Percentiles rank a stretch among this genome's conserved stretches.
Evolutionary conservation across 805 yeast species (phyloP).

Genomic region (Isabelozyma rhagii): DNA sequence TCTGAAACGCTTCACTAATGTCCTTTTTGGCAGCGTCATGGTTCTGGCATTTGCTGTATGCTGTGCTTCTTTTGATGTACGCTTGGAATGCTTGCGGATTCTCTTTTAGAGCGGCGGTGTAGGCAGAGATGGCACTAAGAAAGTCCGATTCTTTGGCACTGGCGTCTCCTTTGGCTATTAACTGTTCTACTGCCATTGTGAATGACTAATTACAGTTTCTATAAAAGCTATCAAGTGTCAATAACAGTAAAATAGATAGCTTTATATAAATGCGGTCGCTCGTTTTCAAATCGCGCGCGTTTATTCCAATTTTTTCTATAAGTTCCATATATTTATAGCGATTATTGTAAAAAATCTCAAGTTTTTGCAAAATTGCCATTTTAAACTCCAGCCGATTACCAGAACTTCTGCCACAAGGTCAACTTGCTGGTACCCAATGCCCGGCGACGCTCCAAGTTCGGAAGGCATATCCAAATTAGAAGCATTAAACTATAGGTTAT

Average conservation of each 20-base stretch:
- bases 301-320: neutral
- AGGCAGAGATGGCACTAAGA: constrained; percentile 40
- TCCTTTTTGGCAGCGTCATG: constrained; percentile 48
- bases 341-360: neutral
- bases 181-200: constrained; percentile 36
- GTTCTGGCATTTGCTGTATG: constrained; percentile 44
- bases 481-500: constrained; percentile 33
- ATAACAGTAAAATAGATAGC: neutral
- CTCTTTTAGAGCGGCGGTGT: constrained; percentile 38
- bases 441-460: constrained; percentile 5
- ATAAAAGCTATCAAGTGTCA: neutral
- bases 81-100: constrained; percentile 47
- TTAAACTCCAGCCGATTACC: neutral
- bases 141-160: constrained; percentile 31
- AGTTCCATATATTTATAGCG: neutral
- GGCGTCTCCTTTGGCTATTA: constrained; percentile 34
- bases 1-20: constrained; percentile 40
- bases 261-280: neutral
- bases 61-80: constrained; percentile 46
- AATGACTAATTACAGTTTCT: neutral
- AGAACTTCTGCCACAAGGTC: constrained; percentile 1
- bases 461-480: constrained; percentile 13
- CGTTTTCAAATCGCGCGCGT: neutral
- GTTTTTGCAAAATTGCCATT: neutral
- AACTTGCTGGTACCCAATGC: neutral